A percentile compares a stretch with the other conserved stretches of the same genome.
Evolutionary conservation across 2,329 filamentous ascomycete genomes (phyloP).

Genomic region (Cercospora brassicicola): DNA sequence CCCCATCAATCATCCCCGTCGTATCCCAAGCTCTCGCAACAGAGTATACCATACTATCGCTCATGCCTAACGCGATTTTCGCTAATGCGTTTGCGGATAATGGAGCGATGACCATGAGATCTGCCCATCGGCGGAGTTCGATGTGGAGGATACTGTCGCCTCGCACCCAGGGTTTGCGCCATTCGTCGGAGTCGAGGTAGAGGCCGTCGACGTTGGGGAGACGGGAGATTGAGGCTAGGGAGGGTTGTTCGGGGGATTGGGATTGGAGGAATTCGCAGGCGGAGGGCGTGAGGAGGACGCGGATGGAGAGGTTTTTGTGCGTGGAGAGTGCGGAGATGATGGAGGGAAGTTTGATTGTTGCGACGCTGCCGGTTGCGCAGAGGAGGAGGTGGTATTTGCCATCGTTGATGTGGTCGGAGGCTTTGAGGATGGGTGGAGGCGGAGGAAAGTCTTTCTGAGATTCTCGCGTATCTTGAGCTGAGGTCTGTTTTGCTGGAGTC

Average conservation of each 20-base stretch:
- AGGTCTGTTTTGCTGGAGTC: not conserved
- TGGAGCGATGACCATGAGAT: constrained; percentile 77
- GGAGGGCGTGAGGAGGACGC: constrained; percentile 75
- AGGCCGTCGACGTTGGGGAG: constrained; percentile 75
- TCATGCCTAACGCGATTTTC: constrained; percentile 75
- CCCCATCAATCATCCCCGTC: constrained; percentile 56
- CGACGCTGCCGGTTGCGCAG: constrained; percentile 72
- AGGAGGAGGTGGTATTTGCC: constrained; percentile 63
- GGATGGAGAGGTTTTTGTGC: constrained; percentile 66
- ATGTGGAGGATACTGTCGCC: constrained; percentile 86
- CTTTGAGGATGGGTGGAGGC: constrained; percentile 30
- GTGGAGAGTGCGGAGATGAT: constrained; percentile 56
- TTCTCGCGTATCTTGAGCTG: not conserved
- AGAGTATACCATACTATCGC: constrained; percentile 70
- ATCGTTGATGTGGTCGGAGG: constrained; percentile 47
- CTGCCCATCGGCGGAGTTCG: constrained; percentile 77
- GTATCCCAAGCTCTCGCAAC: constrained; percentile 88
- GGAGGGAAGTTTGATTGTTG: constrained; percentile 71
- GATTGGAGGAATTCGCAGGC: constrained; percentile 74
- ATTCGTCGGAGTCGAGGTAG: constrained; percentile 84
- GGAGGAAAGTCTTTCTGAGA: not conserved
- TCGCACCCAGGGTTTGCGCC: constrained; percentile 74
- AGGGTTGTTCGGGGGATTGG: constrained; percentile 75
- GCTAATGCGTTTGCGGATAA: constrained; percentile 82
- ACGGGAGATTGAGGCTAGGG: constrained; percentile 57